Percentiles rank a stretch among this genome's conserved stretches.
These are phyloP conservation scores for Lactifluus subvellereus DNA, from an alignment of 768 basidiomycete species.

Conservation along the genomic window DNA sequence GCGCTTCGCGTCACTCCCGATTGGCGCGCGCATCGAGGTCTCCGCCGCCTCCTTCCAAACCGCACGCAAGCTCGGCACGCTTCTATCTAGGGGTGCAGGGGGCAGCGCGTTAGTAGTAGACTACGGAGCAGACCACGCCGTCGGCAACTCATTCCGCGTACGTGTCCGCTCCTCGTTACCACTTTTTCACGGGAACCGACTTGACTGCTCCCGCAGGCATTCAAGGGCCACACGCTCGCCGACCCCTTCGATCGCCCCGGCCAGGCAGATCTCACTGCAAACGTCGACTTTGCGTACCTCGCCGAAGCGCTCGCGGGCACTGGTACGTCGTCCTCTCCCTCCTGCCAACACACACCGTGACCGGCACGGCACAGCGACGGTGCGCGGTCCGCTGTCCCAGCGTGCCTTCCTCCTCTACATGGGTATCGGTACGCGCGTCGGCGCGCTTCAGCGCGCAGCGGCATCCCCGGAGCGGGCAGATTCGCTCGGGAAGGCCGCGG, in stretches of 20 bases:
- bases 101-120: constrained; percentile 75
- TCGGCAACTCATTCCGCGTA: constrained; percentile 76
- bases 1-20: constrained; percentile 61
- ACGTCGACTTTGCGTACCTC: constrained; percentile 91
- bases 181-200: not conserved
- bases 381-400: constrained; percentile 72
- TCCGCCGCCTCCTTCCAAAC: constrained; percentile 64
- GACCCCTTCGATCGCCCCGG: constrained; percentile 84
- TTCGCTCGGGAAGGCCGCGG: constrained; percentile 54
- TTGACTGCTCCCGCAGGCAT: constrained; percentile 51
- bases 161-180: constrained; percentile 27
- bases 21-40: constrained; percentile 76
- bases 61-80: constrained; percentile 59
- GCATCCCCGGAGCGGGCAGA: constrained; percentile 42
- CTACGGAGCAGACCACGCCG: constrained; percentile 73
- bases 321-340: constrained; percentile 40
- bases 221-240: constrained; percentile 79
- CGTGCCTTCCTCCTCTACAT: constrained; percentile 70
- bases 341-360: no score
- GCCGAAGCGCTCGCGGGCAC: constrained; percentile 65
- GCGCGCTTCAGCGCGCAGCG: constrained; percentile 51
- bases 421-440: constrained; percentile 65
- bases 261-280: constrained; percentile 88
- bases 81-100: constrained; percentile 30
- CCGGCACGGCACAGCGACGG: constrained; percentile 31